Evolutionary conservation across 768 basidiomycete species (phyloP), one percentile per base, ranked within the genome.

Genomic region (Filobasidium wieringae): DNA sequence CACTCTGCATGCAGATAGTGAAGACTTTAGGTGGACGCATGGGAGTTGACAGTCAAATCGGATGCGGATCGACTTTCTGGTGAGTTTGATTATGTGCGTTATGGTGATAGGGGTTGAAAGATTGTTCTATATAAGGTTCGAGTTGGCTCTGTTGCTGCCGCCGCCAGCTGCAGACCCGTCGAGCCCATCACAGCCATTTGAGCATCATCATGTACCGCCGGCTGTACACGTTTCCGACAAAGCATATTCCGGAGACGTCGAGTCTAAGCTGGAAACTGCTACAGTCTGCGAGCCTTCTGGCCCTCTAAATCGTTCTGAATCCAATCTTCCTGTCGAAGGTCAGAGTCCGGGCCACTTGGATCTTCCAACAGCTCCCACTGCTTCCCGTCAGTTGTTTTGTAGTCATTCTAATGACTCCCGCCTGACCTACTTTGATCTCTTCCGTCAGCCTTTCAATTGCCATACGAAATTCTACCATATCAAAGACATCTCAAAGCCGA

Each of bases 1-100:
- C 86, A 1, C 77, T 88, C 6, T 85, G 87, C 43, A 79, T 85
- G 47, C 84, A 85, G 63, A 88, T 88, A 41, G 84, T 88, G 63
- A 84, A 82, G 65, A 73, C 86, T 37, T 82, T 80, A 51, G 82
- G 83, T 39, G 87, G 87, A 19, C 79, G 86, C 51, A 74, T 87
- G 29, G 86, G 77, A 34, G 77, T 78, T 14, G 72, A 74, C 43
- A 68, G 66, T 24, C 68, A 74, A 55, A 65, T 68, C 36, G 77
- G 77, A 11, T 64, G 80, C 64, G 90, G 90, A 15, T 87, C 84
- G 33, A 88, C 84, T 34, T 92, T 91, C 76, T 91, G 88, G 89
- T 63, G 19, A 54, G 57, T 57, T n/a, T 29, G 33, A n/a, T 7
- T 29, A 19, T 19, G 24, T 9, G n/a, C 11, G 2, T 26, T 12